Evolutionary conservation across 2,329 filamentous ascomycete species (phyloP).

Genomic region (Monilinia fructicola): DNA sequence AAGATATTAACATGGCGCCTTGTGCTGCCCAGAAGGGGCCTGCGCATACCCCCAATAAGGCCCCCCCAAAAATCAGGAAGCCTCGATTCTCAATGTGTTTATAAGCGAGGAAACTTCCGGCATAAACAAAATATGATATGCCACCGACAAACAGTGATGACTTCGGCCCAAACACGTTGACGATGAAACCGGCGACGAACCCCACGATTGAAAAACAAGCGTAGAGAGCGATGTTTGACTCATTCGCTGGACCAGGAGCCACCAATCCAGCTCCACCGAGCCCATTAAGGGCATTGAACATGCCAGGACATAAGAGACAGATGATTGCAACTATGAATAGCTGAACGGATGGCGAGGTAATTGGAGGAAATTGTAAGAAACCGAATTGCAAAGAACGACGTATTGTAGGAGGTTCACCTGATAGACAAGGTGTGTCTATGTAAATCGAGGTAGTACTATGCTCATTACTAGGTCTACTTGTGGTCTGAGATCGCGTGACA

Average conservation of each 20-base stretch:
- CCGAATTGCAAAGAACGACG: conserved; percentile 1
- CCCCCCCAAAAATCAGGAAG: conserved; percentile 72
- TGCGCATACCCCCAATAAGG: conserved; percentile 71
- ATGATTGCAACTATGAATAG: conserved; percentile 59
- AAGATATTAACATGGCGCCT: conserved; percentile 82
- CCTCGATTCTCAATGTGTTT: conserved; percentile 56
- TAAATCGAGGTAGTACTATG: conserved; percentile 14
- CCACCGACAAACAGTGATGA: conserved; percentile 67
- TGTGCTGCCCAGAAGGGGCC: conserved; percentile 79
- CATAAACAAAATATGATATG: conserved; percentile 72
- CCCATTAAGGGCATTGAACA: conserved; percentile 66
- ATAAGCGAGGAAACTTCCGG: conserved; percentile 67
- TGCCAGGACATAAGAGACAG: conserved; percentile 68
- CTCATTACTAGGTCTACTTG: conserved; percentile 18
- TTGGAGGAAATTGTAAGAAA: conserved; percentile 12
- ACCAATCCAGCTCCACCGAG: conserved; percentile 63
- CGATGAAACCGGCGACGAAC: conserved; percentile 70
- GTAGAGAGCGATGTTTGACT: conserved; percentile 45
- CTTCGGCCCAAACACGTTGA: conserved; percentile 70
- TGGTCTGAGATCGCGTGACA: conserved; percentile 18
- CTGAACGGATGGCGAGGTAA: conserved; percentile 17
- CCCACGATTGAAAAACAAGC: conserved; percentile 55
- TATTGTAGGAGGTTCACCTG: background rate
- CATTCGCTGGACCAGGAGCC: conserved; percentile 52
- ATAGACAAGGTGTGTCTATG: conserved; percentile 3